Conservation (phyloP, 2,329 filamentous ascomycete genomes). For the Exophiala sp. region DNA sequence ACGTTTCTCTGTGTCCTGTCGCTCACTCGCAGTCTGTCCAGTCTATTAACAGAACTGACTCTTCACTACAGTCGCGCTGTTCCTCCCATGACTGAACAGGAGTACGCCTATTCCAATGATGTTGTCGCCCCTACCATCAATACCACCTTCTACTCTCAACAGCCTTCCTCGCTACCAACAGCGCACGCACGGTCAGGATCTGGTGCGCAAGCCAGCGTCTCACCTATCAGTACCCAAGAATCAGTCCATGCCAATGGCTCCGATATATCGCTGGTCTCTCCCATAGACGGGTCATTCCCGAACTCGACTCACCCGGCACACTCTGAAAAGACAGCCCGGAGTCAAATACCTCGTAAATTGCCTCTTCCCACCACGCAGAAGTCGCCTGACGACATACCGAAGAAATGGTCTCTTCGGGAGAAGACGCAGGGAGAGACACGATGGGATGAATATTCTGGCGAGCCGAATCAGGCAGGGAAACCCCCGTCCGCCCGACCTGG, state of each 20-base stretch:
- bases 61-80: constrained; percentile 23
- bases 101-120: constrained; percentile 17
- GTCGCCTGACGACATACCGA: constrained; percentile 23
- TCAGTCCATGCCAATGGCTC: constrained; percentile 19
- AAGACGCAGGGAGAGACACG: constrained; percentile 38
- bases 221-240: constrained; percentile 29
- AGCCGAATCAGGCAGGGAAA: constrained; percentile 53
- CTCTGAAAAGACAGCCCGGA: constrained; percentile 17
- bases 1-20: constrained; percentile 22
- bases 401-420: constrained; percentile 20
- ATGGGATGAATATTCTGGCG: constrained; percentile 63
- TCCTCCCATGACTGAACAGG: constrained; percentile 20
- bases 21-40: not conserved
- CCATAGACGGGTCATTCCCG: constrained; percentile 32
- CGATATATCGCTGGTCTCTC: constrained; percentile 27
- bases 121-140: constrained; percentile 39
- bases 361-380: constrained; percentile 25
- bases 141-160: constrained; percentile 59
- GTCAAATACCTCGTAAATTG: constrained; percentile 26
- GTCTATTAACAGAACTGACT: not conserved
- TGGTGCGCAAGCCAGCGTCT: constrained; percentile 15
- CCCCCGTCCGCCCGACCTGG: constrained; percentile 29
- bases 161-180: constrained; percentile 16
- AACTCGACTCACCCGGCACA: constrained; percentile 25
- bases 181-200: not conserved